Conservation (phyloP, 306 rosid genomes). For the Inga leiocalycina region DNA sequence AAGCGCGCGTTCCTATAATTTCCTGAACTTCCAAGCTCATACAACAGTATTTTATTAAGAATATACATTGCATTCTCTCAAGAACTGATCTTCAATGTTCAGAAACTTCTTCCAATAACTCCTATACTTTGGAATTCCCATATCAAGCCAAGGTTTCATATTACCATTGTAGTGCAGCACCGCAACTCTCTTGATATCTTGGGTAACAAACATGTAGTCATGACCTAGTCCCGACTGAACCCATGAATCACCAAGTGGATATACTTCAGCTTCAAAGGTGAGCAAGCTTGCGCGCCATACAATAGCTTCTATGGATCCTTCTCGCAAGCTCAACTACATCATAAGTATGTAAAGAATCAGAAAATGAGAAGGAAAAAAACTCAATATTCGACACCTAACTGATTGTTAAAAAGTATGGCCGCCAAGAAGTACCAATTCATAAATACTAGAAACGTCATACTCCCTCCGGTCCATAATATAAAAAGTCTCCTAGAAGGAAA, state of each 20-base stretch:
- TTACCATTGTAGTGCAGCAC: constrained; percentile 92
- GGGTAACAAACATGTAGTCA: constrained; percentile 56
- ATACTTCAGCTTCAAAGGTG: constrained; percentile 65
- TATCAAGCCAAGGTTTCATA: constrained; percentile 98
- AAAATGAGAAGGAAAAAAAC: constrained; percentile 14
- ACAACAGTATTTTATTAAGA: constrained; percentile 54
- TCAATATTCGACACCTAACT: constrained; percentile 15
- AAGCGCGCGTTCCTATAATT: constrained; percentile 44
- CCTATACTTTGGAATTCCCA: constrained; percentile 86
- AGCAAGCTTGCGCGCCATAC: constrained; percentile 84
- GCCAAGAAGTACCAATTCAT: background rate
- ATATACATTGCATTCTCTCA: constrained; percentile 93
- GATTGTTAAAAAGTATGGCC: background rate
- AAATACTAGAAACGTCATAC: background rate
- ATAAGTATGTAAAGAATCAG: constrained; percentile 36
- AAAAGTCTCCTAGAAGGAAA: too few species aligned
- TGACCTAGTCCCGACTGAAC: constrained; percentile 80
- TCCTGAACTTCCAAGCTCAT: constrained; percentile 47
- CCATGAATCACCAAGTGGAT: constrained; percentile 70
- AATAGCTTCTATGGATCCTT: constrained; percentile 41
- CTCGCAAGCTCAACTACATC: constrained; percentile 48
- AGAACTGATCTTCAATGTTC: constrained; percentile 78
- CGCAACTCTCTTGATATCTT: constrained; percentile 37
- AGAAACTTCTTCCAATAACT: constrained; percentile 79
- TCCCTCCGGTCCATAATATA: too few species aligned